A percentile compares a stretch with the other conserved stretches of the same genome.
Evolutionary conservation across 2,329 filamentous ascomycete genomes (phyloP).

Genomic region (Curvularia eragrostidis): DNA sequence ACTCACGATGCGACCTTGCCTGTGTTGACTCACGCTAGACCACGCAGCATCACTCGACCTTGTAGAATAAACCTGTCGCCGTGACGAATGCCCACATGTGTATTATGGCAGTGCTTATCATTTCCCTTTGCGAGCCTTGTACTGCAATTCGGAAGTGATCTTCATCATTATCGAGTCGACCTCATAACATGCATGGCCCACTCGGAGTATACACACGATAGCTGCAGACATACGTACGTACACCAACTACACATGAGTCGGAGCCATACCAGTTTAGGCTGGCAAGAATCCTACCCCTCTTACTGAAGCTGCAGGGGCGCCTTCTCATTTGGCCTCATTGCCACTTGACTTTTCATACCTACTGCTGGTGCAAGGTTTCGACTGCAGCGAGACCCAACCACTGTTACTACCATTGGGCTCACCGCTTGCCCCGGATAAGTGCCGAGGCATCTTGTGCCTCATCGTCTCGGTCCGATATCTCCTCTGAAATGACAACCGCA

Average conservation of each 20-base stretch:
- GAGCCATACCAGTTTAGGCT: neutral
- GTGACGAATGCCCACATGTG: neutral
- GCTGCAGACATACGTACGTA: neutral
- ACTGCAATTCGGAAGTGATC: neutral
- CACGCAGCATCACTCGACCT: neutral
- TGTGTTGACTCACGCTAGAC: neutral
- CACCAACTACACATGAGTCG: neutral
- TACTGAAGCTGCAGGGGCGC: neutral
- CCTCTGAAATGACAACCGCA: neutral
- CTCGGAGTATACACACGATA: neutral
- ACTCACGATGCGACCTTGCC: neutral
- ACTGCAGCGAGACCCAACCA: neutral
- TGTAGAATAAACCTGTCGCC: neutral
- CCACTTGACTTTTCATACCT: neutral
- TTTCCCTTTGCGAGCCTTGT: neutral
- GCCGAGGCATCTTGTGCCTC: neutral
- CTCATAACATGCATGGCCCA: neutral
- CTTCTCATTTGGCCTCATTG: neutral
- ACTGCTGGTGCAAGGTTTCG: neutral
- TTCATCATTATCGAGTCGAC: neutral
- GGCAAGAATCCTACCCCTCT: neutral
- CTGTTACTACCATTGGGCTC: neutral
- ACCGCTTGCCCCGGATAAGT: neutral
- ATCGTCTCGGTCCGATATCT: neutral
- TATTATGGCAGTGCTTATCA: neutral